Evolutionary conservation across 108 stramenopile genomes (phyloP).

Genomic region (Skeletonema grethae): DNA sequence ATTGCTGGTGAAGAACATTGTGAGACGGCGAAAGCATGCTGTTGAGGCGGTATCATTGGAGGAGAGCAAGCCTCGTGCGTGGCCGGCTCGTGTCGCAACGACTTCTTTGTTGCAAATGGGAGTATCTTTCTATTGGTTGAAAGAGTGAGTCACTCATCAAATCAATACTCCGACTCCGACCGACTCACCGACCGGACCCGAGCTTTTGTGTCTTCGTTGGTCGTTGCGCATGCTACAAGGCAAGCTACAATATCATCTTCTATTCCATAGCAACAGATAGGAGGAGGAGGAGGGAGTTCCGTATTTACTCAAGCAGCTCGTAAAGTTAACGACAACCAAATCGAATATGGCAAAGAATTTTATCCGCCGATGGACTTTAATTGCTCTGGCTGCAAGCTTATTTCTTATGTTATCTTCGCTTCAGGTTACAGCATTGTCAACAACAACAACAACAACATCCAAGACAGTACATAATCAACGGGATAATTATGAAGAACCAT

Average conservation of each 20-base stretch:
- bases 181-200: too few species aligned
- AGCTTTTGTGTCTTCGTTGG: too few species aligned
- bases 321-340: not conserved
- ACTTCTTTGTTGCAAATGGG: not conserved
- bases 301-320: too few species aligned
- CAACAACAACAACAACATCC: not conserved
- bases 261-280: too few species aligned
- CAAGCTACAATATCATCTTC: too few species aligned
- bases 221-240: too few species aligned
- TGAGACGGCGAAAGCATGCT: not conserved
- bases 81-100: not conserved
- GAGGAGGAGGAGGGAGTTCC: too few species aligned
- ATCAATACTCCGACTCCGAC: too few species aligned
- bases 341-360: not conserved
- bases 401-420: not conserved
- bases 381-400: not conserved
- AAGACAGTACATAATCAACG: not conserved
- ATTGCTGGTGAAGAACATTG: slow-evolving; percentile 1
- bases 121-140: not conserved
- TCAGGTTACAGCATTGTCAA: not conserved
- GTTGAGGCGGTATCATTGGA: not conserved
- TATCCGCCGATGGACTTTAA: not conserved
- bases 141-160: too few species aligned
- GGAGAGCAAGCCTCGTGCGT: not conserved
- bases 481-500: not conserved